These are phyloP conservation scores for Nakazawaea ambrosiae DNA, from an alignment of 805 yeast species.

Conservation along the genomic window DNA sequence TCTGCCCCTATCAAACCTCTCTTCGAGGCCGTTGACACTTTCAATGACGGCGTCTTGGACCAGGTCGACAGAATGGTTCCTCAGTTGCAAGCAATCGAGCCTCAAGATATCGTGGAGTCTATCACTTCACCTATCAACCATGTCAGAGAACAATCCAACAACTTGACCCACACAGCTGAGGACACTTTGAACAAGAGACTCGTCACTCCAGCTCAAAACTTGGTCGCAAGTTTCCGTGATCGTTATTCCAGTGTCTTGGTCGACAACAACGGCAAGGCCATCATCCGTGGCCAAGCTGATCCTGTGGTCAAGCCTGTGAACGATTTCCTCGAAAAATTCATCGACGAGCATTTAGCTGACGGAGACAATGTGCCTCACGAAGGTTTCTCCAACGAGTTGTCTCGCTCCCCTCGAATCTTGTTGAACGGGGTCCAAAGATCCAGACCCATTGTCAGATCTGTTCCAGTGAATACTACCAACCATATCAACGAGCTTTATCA, in stretches of 20 bases:
- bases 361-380: slow-evolving; percentile 33
- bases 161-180: slow-evolving; percentile 25
- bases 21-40: slow-evolving; percentile 40
- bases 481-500: slow-evolving; percentile 33
- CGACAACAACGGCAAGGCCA: slow-evolving; percentile 55
- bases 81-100: slow-evolving; percentile 45
- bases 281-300: slow-evolving; percentile 55
- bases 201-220: slow-evolving; percentile 41
- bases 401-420: slow-evolving; percentile 40
- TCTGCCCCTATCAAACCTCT: slow-evolving; percentile 35
- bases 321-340: slow-evolving; percentile 37
- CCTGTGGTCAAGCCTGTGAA: slow-evolving; percentile 60
- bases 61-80: slow-evolving; percentile 57
- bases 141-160: slow-evolving; percentile 27
- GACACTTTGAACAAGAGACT: slow-evolving; percentile 25
- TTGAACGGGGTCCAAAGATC: slow-evolving; percentile 31
- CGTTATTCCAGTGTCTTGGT: slow-evolving; percentile 38
- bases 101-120: slow-evolving; percentile 39
- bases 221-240: slow-evolving; percentile 40
- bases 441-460: slow-evolving; percentile 25
- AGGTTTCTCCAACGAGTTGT: slow-evolving; percentile 47
- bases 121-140: slow-evolving; percentile 45
- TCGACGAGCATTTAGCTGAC: slow-evolving; percentile 40
- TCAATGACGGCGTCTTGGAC: slow-evolving; percentile 48
- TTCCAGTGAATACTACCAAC: slow-evolving; percentile 27